Base-by-base conservation (phyloP, 106 monocot species). In the Platanthera guangdongensis region DNA sequence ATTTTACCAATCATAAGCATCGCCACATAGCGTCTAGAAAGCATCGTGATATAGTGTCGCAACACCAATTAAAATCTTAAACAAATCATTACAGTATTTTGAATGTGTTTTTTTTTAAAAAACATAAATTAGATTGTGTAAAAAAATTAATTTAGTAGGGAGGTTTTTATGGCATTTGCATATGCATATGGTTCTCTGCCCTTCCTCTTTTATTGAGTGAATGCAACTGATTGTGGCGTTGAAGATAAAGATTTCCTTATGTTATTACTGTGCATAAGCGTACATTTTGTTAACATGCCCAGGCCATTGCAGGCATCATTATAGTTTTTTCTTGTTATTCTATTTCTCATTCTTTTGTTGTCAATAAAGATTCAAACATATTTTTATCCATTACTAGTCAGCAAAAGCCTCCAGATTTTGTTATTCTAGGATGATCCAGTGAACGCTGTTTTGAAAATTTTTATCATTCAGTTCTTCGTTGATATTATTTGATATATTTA, bases 371-470 rank as follows among this genome's bases (percentile, higher is more conserved):
- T 79, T 14, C 63, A 72, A 8, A 32, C 68, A 47, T 52, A 75
- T 67, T 49, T 21, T 8, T 18, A 75, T 28, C 22, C 52, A 51
- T 51, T 52, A 74, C 68, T 75, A 46, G 65, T 81, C 55, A 68
- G 75, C n/a, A 75, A 25, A 65, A 75, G 52, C 75, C 67, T 68
- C 54, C 54, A 22, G 47, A 75, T 69, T 39, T 18, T 55, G 13
- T 65, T 52, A 18, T 74, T 9, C 75, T 68, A 13, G 9, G 13
- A 75, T 81, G 75, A 50, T 75, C 51, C 74, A 52, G 67, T 75
- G 9, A 54, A 74, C 47, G 64, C 39, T 4, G 67, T 16, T 89
- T 68, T 74, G 60, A n/a, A 53, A 46, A 52, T 81, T 13, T 65
- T 65, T 65, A 9, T 57, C 63, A n/a, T 74, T 39, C 51, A 21